Conservation (phyloP, 768 basidiomycete species). For the Xanthoconium stramineum region DNA sequence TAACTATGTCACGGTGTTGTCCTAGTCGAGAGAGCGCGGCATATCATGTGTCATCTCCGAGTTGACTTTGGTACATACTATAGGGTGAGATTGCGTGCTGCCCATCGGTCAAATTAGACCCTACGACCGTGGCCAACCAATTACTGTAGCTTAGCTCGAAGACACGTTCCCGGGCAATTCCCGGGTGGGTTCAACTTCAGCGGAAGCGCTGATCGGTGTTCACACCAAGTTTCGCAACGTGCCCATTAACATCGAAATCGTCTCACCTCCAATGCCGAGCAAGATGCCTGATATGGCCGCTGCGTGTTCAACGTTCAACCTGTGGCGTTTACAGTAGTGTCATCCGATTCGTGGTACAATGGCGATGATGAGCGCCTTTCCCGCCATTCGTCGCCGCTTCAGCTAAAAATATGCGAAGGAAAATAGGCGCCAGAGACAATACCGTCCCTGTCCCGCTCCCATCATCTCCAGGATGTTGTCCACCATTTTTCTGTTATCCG, state of each 20-base stretch:
- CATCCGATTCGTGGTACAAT: background rate
- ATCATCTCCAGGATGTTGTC: background rate
- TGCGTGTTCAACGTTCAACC: background rate
- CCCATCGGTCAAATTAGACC: too few species aligned
- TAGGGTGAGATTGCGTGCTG: too few species aligned
- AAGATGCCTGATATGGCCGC: background rate
- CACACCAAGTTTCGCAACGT: background rate
- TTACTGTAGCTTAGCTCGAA: background rate
- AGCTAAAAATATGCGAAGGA: background rate
- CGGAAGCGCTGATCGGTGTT: background rate
- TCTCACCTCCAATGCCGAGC: background rate
- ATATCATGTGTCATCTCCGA: too few species aligned
- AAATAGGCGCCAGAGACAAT: too few species aligned
- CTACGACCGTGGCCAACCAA: background rate
- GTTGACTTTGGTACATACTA: too few species aligned
- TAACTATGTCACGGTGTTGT: too few species aligned
- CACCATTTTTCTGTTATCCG: background rate
- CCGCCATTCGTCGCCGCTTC: too few species aligned
- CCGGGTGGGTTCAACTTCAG: background rate
- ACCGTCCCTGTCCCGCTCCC: background rate
- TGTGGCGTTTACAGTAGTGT: background rate
- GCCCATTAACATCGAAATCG: slow-evolving; percentile 30
- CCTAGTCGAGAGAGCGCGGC: too few species aligned
- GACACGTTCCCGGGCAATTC: background rate
- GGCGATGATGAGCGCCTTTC: background rate